Base-by-base conservation (phyloP, 1,139 yeast genomes). In the Nakaseomyces delphensis region DNA sequence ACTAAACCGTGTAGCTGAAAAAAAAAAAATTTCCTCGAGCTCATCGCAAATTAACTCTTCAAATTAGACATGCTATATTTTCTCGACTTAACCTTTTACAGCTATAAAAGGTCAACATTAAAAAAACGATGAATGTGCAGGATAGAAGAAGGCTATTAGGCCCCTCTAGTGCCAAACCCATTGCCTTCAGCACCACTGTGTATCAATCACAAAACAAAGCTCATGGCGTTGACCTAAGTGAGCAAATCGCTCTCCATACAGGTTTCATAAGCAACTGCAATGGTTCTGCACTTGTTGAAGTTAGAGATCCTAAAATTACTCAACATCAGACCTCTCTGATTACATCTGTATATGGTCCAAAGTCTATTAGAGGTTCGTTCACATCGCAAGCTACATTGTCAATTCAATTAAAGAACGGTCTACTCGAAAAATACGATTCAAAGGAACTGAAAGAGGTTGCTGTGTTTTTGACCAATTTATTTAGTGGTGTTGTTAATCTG, bases 271-370 rank as follows among this genome's bases (percentile, higher is more conserved):
- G 76, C 32, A 84, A 83, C 51, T 82, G 91, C 38, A 82, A 80
- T 55, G 97, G 97, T 1, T 85, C 95, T 8, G 74, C 93, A 10
- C 83, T 81, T 54, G 60, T 85, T 30, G 96, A 89, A 60, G 50
- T 58, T 7, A 43, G 39, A 3, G 70, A 74, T 10, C 82, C 75
- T 13, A 73, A 72, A 41, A 74, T 77, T 24, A 70, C 79, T 32
- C 21, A 38, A 14, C 53, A 48, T 23, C 53, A 53, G 31, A 42
- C 50, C 2, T 52, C 66, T 2, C 65, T 87, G 6, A 77, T 82
- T 47, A 80, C 81, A 1, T 73, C 87, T 1, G 81, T 89, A 0
- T 85, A 81, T 62, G 97, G 96, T 0, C 96, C 97, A 9, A 72
- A 91, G 50, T 96, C 96, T 5, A 79, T 83, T 39, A 70, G 85